These are phyloP conservation scores for Cardiospermum halicacabum DNA, from an alignment of 345 rosid genomes.

Conservation along the genomic window DNA sequence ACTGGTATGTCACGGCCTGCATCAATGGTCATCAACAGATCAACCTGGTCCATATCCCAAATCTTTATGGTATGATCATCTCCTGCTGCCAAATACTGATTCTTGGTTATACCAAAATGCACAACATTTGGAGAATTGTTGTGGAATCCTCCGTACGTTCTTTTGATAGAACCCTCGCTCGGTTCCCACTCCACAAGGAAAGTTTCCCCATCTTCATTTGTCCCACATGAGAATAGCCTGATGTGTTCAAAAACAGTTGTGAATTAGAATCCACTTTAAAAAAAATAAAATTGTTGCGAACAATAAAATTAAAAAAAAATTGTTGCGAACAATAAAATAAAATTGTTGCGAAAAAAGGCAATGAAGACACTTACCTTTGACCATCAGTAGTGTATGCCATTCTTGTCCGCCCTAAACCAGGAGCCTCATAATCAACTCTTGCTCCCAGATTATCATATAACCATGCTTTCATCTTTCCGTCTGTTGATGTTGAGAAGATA, in stretches of 20 bases:
- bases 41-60: slow-evolving; percentile 35
- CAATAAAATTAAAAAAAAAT: too few species aligned
- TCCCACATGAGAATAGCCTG: slow-evolving; percentile 38
- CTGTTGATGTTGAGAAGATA: slow-evolving; percentile 35
- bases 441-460: slow-evolving; percentile 29
- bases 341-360: too few species aligned
- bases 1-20: slow-evolving; percentile 39
- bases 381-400: slow-evolving; percentile 32
- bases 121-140: slow-evolving; percentile 21
- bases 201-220: slow-evolving; percentile 31
- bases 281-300: too few species aligned
- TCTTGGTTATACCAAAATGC: slow-evolving; percentile 25
- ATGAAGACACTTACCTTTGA: slow-evolving; percentile 17
- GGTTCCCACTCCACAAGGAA: slow-evolving; percentile 44
- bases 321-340: too few species aligned
- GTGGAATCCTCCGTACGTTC: slow-evolving; percentile 31
- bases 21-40: slow-evolving; percentile 29
- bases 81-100: slow-evolving; percentile 34
- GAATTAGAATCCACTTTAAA: background rate
- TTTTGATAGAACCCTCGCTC: slow-evolving; percentile 27
- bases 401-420: slow-evolving; percentile 27
- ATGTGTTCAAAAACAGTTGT: background rate
- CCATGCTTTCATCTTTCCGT: slow-evolving; percentile 39
- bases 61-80: slow-evolving; percentile 32
- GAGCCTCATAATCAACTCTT: slow-evolving; percentile 32